Conservation (phyloP, 2,329 filamentous ascomycete genomes). For the Ophiostoma perfectum region DNA sequence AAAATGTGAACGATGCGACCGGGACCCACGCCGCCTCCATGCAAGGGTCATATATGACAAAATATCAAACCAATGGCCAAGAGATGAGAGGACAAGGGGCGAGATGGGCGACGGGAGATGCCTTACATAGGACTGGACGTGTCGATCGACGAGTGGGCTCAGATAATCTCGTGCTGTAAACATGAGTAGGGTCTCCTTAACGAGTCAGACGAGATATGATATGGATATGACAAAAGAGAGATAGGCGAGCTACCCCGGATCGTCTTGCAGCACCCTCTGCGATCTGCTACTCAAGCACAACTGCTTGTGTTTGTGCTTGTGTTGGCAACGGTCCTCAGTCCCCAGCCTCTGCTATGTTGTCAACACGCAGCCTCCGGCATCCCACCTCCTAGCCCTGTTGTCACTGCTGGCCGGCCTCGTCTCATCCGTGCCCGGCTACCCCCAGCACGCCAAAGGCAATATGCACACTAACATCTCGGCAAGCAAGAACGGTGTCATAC, state of each 20-base stretch:
- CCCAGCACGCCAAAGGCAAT: background rate
- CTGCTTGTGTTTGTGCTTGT: background rate
- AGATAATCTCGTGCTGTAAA: background rate
- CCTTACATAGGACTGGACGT: background rate
- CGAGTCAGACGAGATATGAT: background rate
- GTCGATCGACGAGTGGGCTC: slow-evolving; percentile 1
- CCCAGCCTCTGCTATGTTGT: background rate
- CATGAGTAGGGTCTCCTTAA: background rate
- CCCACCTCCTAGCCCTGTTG: background rate
- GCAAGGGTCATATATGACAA: background rate
- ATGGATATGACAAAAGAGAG: background rate
- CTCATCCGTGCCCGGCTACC: background rate
- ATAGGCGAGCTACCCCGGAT: slow-evolving; percentile 1
- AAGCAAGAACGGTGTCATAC: background rate
- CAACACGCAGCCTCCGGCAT: background rate
- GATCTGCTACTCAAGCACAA: slow-evolving; percentile 5
- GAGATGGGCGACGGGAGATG: background rate
- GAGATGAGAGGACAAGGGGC: background rate
- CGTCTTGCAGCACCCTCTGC: background rate
- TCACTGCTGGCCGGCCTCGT: background rate
- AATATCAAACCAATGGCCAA: background rate
- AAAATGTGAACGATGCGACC: background rate
- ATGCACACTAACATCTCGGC: background rate
- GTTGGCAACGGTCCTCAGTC: too few relatives aligned
- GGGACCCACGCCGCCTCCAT: background rate